Evolutionary conservation across 2,329 filamentous ascomycete species (phyloP).

Genomic region (Xylariaceae sp.): DNA sequence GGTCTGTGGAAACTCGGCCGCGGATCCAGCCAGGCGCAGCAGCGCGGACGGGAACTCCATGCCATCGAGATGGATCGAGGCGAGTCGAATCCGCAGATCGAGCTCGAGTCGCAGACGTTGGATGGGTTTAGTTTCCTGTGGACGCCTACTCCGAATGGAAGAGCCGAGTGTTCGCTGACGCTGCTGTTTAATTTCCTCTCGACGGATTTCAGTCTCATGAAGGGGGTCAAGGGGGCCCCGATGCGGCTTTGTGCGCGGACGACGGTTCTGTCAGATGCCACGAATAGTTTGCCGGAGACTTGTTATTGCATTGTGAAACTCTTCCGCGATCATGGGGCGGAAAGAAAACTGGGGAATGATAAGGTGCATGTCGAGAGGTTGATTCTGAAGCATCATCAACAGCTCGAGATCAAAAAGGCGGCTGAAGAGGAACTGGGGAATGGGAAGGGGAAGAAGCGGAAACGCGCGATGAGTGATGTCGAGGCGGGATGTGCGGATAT

Average conservation of each 20-base stretch:
- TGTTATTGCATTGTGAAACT: conserved; percentile 97
- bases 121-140: conserved; percentile 91
- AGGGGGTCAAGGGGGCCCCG: conserved; percentile 95
- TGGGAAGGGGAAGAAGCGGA: conserved; percentile 52
- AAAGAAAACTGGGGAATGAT: conserved; percentile 91
- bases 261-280: conserved; percentile 25
- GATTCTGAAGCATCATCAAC: conserved; percentile 93
- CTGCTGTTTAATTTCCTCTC: conserved; percentile 72
- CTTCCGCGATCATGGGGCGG: conserved; percentile 91
- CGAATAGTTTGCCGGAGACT: conserved; percentile 54
- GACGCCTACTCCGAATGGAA: conserved; percentile 71
- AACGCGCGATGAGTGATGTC: conserved; percentile 19
- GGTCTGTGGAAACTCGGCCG: conserved; percentile 91
- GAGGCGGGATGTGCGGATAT: too few species aligned
- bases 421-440: conserved; percentile 61
- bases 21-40: conserved; percentile 92
- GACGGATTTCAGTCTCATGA: conserved; percentile 97
- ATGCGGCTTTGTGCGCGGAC: conserved; percentile 92
- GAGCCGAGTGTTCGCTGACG: conserved; percentile 61
- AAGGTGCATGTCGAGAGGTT: conserved; percentile 92
- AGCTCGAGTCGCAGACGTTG: conserved; percentile 67
- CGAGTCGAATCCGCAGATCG: conserved; percentile 57
- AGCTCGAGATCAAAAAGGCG: conserved; percentile 72
- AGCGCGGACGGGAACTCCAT: conserved; percentile 84
- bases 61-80: conserved; percentile 87